A percentile compares a stretch with the other conserved stretches of the same genome.
phyloP scores from a whole-genome alignment of 2,329 filamentous ascomycete species.

The Colletotrichum liaoningense region DNA sequence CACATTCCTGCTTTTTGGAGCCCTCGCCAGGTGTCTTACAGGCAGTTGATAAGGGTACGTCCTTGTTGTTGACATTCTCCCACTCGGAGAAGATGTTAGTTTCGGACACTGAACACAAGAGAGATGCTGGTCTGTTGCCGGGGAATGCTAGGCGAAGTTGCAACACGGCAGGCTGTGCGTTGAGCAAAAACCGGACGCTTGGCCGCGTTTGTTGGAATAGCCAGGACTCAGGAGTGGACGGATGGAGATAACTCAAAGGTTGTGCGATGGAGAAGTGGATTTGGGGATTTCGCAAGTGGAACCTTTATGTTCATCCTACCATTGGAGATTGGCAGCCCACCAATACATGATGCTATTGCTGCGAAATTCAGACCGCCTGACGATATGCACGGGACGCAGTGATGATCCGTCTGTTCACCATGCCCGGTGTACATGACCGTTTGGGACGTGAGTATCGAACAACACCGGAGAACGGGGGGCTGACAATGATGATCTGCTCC shows the following conservation, averaged over 20 bases:
- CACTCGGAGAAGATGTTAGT: background rate
- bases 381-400: background rate
- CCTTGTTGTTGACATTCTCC: background rate
- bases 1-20: conserved; percentile 15
- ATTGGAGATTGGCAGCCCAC: background rate
- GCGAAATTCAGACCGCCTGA: conserved; percentile 15
- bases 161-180: conserved; percentile 9
- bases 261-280: conserved; percentile 21
- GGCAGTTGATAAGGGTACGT: background rate
- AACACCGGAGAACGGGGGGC: background rate
- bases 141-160: conserved; percentile 16
- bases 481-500: conserved; percentile 7
- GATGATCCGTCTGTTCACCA: conserved; percentile 17
- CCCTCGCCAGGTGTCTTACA: conserved; percentile 10
- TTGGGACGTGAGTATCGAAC: background rate
- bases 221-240: conserved; percentile 3
- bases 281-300: conserved; percentile 1
- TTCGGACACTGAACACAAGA: background rate
- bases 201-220: conserved; percentile 4
- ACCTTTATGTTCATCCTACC: conserved; percentile 8
- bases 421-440: conserved; percentile 12
- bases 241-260: conserved; percentile 8
- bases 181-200: background rate
- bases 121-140: conserved; percentile 4
- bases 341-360: background rate